Evolutionary conservation across 768 basidiomycete species (phyloP).

Genomic region (Cystofilobasidium ferigula): DNA sequence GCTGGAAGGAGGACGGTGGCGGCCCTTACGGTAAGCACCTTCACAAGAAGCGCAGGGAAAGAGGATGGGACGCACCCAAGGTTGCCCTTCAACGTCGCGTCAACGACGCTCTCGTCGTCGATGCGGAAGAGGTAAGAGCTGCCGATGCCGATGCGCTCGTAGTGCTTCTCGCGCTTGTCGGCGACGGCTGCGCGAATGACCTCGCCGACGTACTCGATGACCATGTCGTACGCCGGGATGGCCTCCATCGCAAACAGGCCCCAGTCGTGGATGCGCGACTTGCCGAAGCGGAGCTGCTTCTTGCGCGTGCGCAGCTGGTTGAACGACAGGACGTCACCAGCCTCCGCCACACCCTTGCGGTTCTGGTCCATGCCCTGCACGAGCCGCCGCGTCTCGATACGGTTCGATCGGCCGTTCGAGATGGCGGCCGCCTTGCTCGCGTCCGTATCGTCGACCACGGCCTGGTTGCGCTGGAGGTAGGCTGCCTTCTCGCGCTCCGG

Average conservation of each 20-base stretch:
- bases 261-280: conserved; percentile 96
- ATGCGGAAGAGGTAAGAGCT: conserved; percentile 96
- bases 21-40: conserved; percentile 19
- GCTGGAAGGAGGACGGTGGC: conserved; percentile 40
- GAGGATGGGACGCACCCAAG: conserved; percentile 60
- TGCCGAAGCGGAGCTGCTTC: conserved; percentile 90
- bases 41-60: background rate
- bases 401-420: conserved; percentile 48
- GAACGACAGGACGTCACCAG: conserved; percentile 68
- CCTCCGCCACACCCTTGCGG: conserved; percentile 63
- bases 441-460: conserved; percentile 30
- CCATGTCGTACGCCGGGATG: conserved; percentile 91
- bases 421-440: conserved; percentile 3
- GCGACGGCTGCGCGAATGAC: conserved; percentile 89
- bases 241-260: conserved; percentile 96
- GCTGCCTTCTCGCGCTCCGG: conserved; percentile 79
- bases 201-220: conserved; percentile 99
- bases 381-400: conserved; percentile 80
- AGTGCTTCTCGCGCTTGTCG: conserved; percentile 91
- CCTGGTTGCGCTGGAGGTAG: conserved; percentile 62
- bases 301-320: conserved; percentile 96
- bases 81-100: conserved; percentile 98
- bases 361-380: conserved; percentile 90
- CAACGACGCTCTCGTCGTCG: conserved; percentile 94
- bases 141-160: conserved; percentile 93